These are phyloP conservation scores for Penicillium steckii DNA, from an alignment of 495 filamentous ascomycete genomes.

Conservation along the genomic window DNA sequence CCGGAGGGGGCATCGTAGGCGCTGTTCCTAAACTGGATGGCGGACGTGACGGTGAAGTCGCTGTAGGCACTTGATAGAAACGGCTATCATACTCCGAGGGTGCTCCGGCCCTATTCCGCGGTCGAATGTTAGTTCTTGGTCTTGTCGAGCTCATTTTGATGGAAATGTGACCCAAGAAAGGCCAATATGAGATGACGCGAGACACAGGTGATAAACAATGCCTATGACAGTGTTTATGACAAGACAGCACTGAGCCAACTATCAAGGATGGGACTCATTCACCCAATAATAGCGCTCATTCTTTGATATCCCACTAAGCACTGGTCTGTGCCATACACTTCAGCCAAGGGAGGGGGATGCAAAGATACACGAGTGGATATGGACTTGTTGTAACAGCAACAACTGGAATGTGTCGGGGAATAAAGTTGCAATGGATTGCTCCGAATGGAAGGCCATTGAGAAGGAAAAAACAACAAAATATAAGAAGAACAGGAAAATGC, in stretches of 20 bases:
- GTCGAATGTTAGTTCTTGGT: conserved; percentile 31
- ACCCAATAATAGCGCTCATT: conserved; percentile 9
- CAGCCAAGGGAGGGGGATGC: conserved; percentile 14
- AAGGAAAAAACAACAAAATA: not conserved
- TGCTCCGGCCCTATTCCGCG: conserved; percentile 27
- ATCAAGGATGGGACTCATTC: not conserved
- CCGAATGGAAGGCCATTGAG: not conserved
- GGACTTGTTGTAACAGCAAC: conserved; percentile 11
- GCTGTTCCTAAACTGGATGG: conserved; percentile 54
- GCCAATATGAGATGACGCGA: not conserved
- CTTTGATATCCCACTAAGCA: conserved; percentile 7
- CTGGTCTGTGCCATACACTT: conserved; percentile 1
- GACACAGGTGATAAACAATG: conserved; percentile 9
- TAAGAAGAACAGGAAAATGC: no score
- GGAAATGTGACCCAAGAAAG: not conserved
- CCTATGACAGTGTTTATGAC: conserved; percentile 10
- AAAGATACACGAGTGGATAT: conserved; percentile 7
- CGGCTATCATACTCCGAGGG: conserved; percentile 19
- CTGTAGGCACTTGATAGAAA: conserved; percentile 34
- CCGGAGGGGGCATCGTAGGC: conserved; percentile 56
- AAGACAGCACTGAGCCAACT: not conserved
- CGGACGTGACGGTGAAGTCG: conserved; percentile 44
- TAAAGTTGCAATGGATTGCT: conserved; percentile 2
- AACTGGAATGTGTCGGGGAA: conserved; percentile 24
- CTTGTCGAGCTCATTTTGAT: conserved; percentile 17